phyloP scores from a whole-genome alignment of 1,284 basidiomycete genomes.

The Lentinula novae-zelandiae region DNA sequence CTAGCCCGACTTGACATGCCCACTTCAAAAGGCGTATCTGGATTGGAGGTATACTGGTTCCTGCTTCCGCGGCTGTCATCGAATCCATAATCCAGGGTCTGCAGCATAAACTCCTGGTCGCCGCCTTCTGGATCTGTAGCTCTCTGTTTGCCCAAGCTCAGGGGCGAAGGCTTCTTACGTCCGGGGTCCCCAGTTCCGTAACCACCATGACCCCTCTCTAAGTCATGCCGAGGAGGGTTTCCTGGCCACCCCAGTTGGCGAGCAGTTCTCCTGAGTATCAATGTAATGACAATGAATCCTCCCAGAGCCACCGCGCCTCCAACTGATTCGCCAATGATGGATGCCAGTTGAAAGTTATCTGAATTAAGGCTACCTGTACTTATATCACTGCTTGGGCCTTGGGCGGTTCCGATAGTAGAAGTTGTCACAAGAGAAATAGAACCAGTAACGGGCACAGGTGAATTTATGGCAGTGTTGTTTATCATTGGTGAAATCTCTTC shows the following conservation, averaged over 20 bases:
- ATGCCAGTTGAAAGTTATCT: background rate
- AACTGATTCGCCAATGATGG: slow-evolving; percentile 3
- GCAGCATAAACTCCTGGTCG: background rate
- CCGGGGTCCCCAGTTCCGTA: background rate
- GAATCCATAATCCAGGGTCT: background rate
- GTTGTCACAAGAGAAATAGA: background rate
- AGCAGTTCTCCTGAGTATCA: background rate
- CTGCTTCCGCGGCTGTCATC: background rate
- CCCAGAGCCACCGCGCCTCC: background rate
- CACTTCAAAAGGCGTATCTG: background rate
- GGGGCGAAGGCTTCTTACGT: background rate
- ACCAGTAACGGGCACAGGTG: background rate
- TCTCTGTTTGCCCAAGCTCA: background rate
- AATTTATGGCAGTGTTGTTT: background rate
- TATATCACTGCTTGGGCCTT: background rate
- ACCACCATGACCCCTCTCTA: background rate
- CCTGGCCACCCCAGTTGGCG: background rate
- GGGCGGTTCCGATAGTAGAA: background rate
- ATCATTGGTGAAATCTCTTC: background rate
- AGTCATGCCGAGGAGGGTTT: background rate
- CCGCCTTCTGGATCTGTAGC: background rate
- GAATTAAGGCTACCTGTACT: background rate
- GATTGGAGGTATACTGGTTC: background rate
- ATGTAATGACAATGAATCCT: background rate
- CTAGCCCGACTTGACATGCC: background rate